Conservation (phyloP, 208 protist species). For the Strigomonas galati region DNA sequence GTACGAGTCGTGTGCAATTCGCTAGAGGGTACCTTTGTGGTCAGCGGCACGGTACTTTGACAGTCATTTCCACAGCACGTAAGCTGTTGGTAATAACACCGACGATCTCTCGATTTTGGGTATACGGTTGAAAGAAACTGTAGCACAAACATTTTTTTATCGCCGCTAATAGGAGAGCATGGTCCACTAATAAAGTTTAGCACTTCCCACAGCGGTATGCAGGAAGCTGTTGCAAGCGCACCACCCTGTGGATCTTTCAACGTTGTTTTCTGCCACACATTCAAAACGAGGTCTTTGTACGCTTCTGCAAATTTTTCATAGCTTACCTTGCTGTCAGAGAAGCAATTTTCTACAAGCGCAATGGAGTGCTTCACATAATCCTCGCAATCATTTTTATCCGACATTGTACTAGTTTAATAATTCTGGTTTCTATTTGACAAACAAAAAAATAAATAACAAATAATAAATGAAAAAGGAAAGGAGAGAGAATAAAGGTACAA, state of each 20-base stretch:
- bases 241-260: constrained; percentile 40
- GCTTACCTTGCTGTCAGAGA: not conserved
- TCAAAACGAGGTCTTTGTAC: constrained; percentile 18
- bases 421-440: not conserved
- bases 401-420: not conserved
- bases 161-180: constrained; percentile 17
- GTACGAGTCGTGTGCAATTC: not conserved
- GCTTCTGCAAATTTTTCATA: not conserved
- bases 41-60: constrained; percentile 24
- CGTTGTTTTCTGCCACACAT: constrained; percentile 38
- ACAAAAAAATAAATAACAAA: constrained; percentile 9
- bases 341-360: not conserved
- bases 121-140: constrained; percentile 58
- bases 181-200: constrained; percentile 49
- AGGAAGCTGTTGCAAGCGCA: constrained; percentile 64
- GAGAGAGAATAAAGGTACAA: too few species aligned
- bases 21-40: constrained; percentile 13
- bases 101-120: constrained; percentile 71
- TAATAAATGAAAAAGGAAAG: too few species aligned
- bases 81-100: constrained; percentile 58
- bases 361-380: not conserved
- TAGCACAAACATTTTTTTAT: constrained; percentile 39
- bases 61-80: constrained; percentile 13
- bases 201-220: constrained; percentile 81
- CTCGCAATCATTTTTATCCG: not conserved